These are phyloP conservation scores for Nothopassalora personata DNA, from an alignment of 2,329 filamentous ascomycete species.

Conservation along the genomic window DNA sequence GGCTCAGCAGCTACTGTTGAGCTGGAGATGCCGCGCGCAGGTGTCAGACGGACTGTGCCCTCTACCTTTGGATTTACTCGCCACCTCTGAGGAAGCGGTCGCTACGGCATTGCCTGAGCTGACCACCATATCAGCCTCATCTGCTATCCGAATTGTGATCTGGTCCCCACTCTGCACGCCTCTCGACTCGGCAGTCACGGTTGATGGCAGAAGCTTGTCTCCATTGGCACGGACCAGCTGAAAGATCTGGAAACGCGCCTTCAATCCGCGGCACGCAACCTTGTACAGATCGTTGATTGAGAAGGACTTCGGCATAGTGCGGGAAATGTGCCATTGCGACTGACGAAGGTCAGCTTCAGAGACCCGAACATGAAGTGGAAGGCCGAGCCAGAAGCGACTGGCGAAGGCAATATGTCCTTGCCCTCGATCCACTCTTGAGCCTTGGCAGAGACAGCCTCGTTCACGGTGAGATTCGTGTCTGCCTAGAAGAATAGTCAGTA, in stretches of 20 bases:
- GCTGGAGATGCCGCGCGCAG: too few species aligned
- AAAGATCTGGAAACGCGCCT: constrained; percentile 24
- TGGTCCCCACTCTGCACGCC: constrained; percentile 8
- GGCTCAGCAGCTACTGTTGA: too few species aligned
- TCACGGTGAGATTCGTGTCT: constrained; percentile 20
- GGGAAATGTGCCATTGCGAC: constrained; percentile 15
- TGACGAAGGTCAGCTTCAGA: constrained; percentile 16
- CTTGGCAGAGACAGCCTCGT: constrained; percentile 21
- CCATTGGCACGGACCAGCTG: constrained; percentile 18
- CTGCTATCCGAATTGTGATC: constrained; percentile 14
- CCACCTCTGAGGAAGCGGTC: not conserved
- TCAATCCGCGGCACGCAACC: constrained; percentile 27
- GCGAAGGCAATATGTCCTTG: constrained; percentile 6
- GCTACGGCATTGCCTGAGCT: not conserved
- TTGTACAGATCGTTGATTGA: constrained; percentile 23
- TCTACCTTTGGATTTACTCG: not conserved
- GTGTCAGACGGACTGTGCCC: too few species aligned
- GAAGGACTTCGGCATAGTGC: not conserved
- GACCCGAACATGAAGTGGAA: not conserved
- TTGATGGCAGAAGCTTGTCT: not conserved
- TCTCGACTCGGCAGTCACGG: not conserved
- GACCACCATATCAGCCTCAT: constrained; percentile 11
- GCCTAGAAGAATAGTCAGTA: not conserved
- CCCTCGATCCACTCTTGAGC: constrained; percentile 24
- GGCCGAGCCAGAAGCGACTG: not conserved